Percentiles rank a stretch among this genome's conserved stretches.
Conservation (phyloP, 257 asterid genomes). For the Ligustrum vulgare region DNA sequence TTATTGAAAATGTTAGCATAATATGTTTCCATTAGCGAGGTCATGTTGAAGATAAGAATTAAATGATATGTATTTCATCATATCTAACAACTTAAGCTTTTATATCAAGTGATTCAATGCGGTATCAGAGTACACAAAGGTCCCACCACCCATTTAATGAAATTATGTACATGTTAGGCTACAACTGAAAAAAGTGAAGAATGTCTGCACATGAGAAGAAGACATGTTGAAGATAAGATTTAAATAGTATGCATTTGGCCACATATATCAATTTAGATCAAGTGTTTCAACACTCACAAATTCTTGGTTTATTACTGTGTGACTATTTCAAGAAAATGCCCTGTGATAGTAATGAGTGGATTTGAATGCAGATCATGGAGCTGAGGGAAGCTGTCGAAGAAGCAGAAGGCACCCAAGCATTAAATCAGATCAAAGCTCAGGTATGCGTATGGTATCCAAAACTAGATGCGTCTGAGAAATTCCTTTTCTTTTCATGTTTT, state of each 20-base stretch:
- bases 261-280: no score
- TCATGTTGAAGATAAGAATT: background rate
- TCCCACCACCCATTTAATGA: no score
- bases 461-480: background rate
- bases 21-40: background rate
- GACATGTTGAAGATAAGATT: no score
- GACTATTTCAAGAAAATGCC: conserved; percentile 8
- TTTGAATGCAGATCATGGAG: conserved; percentile 71
- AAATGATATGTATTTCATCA: no score
- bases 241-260: no score
- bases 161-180: no score
- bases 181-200: no score
- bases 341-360: background rate
- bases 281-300: no score
- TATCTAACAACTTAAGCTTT: no score
- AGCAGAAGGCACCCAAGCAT: conserved; percentile 53
- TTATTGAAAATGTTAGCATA: background rate
- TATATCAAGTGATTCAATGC: no score
- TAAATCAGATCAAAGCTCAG: conserved; percentile 70
- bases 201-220: no score
- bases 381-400: conserved; percentile 91
- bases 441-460: conserved; percentile 32
- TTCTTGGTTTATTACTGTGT: background rate
- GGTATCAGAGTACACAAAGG: no score
- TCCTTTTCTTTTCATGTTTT: background rate